Evolutionary conservation across 1,139 yeast species (phyloP).

Genomic region (Casaregolazyma lundiana): DNA sequence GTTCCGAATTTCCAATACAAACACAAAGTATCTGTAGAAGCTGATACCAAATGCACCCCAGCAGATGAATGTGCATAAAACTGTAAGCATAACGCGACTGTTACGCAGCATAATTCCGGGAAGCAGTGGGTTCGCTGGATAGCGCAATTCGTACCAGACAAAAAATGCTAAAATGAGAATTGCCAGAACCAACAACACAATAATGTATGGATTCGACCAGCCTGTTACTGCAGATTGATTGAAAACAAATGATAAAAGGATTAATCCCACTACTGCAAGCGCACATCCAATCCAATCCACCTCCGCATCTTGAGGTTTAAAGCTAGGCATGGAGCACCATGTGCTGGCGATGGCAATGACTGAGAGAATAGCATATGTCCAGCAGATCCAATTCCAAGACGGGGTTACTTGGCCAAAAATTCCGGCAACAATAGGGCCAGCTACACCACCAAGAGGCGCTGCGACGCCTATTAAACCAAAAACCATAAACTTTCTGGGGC

Average conservation of each 20-base stretch:
- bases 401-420: background rate
- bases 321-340: background rate
- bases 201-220: slow-evolving; percentile 44
- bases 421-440: background rate
- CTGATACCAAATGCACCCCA: background rate
- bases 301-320: background rate
- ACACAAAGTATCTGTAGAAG: background rate
- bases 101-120: slow-evolving; percentile 25
- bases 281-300: slow-evolving; percentile 41
- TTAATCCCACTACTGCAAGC: slow-evolving; percentile 36
- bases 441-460: background rate
- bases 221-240: slow-evolving; percentile 38
- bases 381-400: background rate
- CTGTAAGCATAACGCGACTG: background rate
- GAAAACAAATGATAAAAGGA: slow-evolving; percentile 37
- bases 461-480: background rate
- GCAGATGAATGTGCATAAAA: background rate
- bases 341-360: background rate
- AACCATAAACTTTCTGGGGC: background rate
- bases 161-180: slow-evolving; percentile 33
- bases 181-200: slow-evolving; percentile 40
- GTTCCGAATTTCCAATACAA: background rate
- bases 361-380: background rate
- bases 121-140: slow-evolving; percentile 41
- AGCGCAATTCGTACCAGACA: slow-evolving; percentile 36